A percentile compares a stretch with the other conserved stretches of the same genome.
Evolutionary conservation across 2,329 filamentous ascomycete genomes (phyloP).

Genomic region (Zasmidium citrigriseum): DNA sequence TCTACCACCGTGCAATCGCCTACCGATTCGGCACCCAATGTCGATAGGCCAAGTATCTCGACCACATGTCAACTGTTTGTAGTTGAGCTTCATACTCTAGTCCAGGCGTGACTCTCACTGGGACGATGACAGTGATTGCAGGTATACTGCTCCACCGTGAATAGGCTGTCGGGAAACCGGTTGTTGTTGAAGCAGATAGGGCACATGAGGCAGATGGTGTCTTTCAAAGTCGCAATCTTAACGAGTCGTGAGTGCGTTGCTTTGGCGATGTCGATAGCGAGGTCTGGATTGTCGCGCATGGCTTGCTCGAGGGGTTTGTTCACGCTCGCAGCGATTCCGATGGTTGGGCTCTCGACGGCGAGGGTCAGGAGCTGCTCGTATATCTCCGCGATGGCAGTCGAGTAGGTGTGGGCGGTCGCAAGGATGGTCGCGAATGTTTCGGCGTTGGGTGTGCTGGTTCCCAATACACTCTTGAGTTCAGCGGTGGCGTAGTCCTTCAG

Average conservation of each 20-base stretch:
- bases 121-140: too few species aligned
- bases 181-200: too few species aligned
- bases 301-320: not conserved
- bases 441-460: not conserved
- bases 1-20: too few species aligned
- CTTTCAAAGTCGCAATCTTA: too few species aligned
- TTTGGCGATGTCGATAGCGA: not conserved
- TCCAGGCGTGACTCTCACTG: too few species aligned
- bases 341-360: not conserved
- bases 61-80: too few species aligned
- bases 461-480: not conserved
- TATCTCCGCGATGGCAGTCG: not conserved
- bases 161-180: too few species aligned
- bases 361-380: not conserved
- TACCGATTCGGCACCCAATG: too few species aligned
- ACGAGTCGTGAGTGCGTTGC: not conserved
- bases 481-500: not conserved
- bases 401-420: not conserved
- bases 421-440: not conserved
- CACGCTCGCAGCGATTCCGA: not conserved
- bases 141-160: too few species aligned
- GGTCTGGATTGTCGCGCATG: not conserved
- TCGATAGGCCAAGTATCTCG: too few species aligned
- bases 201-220: too few species aligned
- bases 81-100: too few species aligned